A percentile compares a stretch with the other conserved stretches of the same genome.
Conservation (phyloP, 345 rosid species). For the Eucalyptus marginata region DNA sequence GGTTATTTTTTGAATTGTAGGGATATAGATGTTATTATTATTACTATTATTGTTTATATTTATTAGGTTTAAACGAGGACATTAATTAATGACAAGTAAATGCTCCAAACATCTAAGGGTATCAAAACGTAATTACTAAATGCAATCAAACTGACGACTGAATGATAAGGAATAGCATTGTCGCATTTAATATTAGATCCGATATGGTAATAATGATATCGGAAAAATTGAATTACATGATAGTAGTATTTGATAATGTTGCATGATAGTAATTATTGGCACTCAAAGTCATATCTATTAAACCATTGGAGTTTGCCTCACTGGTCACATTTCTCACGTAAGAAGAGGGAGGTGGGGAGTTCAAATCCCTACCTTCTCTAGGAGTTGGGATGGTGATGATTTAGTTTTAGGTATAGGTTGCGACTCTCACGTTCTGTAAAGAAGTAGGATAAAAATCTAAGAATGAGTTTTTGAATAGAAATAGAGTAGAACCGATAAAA, state of each 20-base stretch:
- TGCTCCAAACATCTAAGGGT: not conserved
- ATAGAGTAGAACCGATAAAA: no score
- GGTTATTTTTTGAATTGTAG: not conserved
- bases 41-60: not conserved
- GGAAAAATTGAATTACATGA: not conserved
- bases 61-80: not conserved
- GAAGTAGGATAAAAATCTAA: fast-evolving
- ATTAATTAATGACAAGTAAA: not conserved
- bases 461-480: no score
- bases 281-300: not conserved
- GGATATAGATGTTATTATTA: not conserved
- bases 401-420: no score
- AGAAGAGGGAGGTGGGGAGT: fast-evolving
- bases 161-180: not conserved
- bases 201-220: not conserved
- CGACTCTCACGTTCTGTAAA: fast-evolving
- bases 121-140: not conserved
- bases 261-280: not conserved
- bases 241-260: not conserved
- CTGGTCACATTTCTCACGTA: fast-evolving
- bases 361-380: no score
- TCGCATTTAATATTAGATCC: not conserved
- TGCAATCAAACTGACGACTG: not conserved
- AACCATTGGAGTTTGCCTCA: no score
- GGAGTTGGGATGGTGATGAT: fast-evolving